Conservation (phyloP, 805 yeast species). For the Zygosaccharomyces bailii region DNA sequence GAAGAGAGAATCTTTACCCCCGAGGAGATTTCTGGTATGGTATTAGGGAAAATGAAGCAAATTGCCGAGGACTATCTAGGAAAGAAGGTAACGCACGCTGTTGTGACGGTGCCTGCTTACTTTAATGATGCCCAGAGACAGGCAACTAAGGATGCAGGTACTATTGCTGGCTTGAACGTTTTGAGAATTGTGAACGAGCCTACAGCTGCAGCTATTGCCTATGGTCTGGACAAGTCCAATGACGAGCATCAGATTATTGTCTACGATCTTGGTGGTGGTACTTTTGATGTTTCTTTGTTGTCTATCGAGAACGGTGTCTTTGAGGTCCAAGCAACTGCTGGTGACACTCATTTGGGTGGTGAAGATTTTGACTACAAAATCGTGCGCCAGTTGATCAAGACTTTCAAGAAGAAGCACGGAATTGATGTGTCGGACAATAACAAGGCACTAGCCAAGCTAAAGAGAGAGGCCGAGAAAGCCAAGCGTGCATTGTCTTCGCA, state of each 20-base stretch:
- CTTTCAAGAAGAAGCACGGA: slow-evolving; percentile 88
- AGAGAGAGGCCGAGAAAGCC: slow-evolving; percentile 98
- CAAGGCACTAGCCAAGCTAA: slow-evolving; percentile 87
- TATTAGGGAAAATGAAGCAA: slow-evolving; percentile 85
- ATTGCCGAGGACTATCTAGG: slow-evolving; percentile 92
- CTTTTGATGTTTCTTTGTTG: slow-evolving; percentile 86
- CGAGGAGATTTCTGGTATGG: slow-evolving; percentile 91
- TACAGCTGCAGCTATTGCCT: slow-evolving; percentile 97
- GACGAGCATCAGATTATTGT: slow-evolving; percentile 88
- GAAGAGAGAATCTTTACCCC: slow-evolving; percentile 79
- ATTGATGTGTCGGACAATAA: slow-evolving; percentile 78
- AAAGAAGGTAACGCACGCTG: slow-evolving; percentile 79
- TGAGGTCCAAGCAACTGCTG: slow-evolving; percentile 90
- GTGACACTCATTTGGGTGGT: slow-evolving; percentile 98
- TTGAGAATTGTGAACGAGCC: slow-evolving; percentile 91
- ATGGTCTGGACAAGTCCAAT: slow-evolving; percentile 80
- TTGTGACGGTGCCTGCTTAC: slow-evolving; percentile 90
- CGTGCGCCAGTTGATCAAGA: slow-evolving; percentile 79
- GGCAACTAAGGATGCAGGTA: slow-evolving; percentile 92
- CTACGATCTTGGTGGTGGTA: slow-evolving; percentile 97
- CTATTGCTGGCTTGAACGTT: slow-evolving; percentile 84
- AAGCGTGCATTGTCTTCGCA: slow-evolving; percentile 94
- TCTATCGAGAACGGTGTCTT: slow-evolving; percentile 89
- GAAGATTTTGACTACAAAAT: slow-evolving; percentile 91
- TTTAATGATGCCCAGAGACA: slow-evolving; percentile 93